phyloP scores from a whole-genome alignment of 495 filamentous ascomycete genomes.

The Penicillium canescens region DNA sequence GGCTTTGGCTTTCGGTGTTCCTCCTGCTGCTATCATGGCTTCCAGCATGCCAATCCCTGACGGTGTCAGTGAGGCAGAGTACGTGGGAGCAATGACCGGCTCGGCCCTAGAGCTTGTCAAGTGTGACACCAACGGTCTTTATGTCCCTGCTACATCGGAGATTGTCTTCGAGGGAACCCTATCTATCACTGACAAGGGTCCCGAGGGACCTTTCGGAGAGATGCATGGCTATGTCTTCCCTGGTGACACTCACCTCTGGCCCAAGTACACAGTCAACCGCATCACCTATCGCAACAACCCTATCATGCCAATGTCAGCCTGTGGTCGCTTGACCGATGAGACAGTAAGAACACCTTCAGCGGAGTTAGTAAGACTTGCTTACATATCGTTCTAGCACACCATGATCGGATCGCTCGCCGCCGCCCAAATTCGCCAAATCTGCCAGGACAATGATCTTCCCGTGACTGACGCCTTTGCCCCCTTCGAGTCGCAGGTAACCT shows the following conservation, averaged over 20 bases:
- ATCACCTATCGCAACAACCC: slow-evolving; percentile 42
- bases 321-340: slow-evolving; percentile 38
- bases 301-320: slow-evolving; percentile 38
- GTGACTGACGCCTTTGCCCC: slow-evolving; percentile 37
- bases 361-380: not conserved
- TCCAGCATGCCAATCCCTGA: slow-evolving; percentile 41
- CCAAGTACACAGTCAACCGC: slow-evolving; percentile 36
- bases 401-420: slow-evolving; percentile 41
- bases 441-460: slow-evolving; percentile 33
- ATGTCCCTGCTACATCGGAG: slow-evolving; percentile 39
- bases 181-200: slow-evolving; percentile 31
- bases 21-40: slow-evolving; percentile 41
- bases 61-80: slow-evolving; percentile 34
- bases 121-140: slow-evolving; percentile 41
- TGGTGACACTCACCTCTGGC: slow-evolving; percentile 24
- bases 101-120: slow-evolving; percentile 38
- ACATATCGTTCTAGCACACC: slow-evolving; percentile 22
- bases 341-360: slow-evolving; percentile 17
- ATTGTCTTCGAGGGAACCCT: slow-evolving; percentile 43
- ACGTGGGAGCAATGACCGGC: slow-evolving; percentile 39
- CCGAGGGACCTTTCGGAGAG: slow-evolving; percentile 41
- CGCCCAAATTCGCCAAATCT: slow-evolving; percentile 40
- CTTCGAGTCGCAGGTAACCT: slow-evolving; percentile 42
- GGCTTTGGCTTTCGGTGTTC: slow-evolving; percentile 39
- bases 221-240: slow-evolving; percentile 41